Evolutionary conservation across 2,329 filamentous ascomycete species (phyloP).

Genomic region (Pyricularia pennisetigena): DNA sequence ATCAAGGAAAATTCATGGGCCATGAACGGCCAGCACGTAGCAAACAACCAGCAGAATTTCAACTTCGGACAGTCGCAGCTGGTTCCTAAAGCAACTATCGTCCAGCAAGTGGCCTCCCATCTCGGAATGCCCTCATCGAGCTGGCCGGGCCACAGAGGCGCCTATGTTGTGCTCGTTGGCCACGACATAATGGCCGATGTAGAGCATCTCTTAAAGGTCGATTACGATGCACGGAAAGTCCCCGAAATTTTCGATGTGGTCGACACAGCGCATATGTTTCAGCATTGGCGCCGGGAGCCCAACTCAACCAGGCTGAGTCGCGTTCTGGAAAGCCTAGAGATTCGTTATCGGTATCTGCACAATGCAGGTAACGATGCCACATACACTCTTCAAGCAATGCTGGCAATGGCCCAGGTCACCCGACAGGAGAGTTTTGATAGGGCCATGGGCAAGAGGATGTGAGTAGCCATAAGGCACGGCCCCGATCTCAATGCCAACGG

Average conservation of each 20-base stretch:
- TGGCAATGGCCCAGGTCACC: conserved; percentile 43
- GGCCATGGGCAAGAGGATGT: conserved; percentile 4
- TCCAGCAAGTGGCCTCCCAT: conserved; percentile 19
- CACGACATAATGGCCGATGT: conserved; percentile 65
- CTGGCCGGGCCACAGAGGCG: background rate
- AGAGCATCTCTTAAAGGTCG: conserved; percentile 53
- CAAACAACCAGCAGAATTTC: conserved; percentile 64
- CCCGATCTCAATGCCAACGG: background rate
- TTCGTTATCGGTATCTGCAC: conserved; percentile 59
- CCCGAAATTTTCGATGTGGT: conserved; percentile 50
- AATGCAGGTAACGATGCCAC: conserved; percentile 83
- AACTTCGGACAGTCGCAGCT: conserved; percentile 54
- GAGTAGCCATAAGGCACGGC: background rate
- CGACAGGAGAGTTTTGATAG: conserved; percentile 16
- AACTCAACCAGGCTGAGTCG: conserved; percentile 46
- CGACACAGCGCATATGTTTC: conserved; percentile 67
- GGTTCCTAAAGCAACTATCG: conserved; percentile 23
- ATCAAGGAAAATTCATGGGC: conserved; percentile 59
- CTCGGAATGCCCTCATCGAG: conserved; percentile 1
- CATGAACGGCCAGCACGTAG: conserved; percentile 58
- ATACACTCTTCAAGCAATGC: conserved; percentile 66
- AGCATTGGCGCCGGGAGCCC: conserved; percentile 43
- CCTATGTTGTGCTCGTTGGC: conserved; percentile 63
- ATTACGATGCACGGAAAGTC: conserved; percentile 46
- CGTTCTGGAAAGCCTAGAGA: conserved; percentile 55